Base-by-base conservation (phyloP, 805 yeast species). In the Ogataea salicorniae region DNA sequence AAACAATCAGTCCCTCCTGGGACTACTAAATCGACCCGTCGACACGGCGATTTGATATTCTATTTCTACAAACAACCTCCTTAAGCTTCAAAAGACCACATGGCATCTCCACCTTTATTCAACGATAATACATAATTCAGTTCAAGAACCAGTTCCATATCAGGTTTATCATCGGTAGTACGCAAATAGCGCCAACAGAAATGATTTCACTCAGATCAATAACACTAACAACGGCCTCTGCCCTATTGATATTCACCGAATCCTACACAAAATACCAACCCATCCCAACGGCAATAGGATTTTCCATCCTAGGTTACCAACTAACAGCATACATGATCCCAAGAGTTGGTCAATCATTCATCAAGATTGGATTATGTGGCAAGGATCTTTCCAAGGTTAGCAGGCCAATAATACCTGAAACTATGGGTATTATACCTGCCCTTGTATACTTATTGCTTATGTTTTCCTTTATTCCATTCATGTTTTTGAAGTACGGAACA, bases 391-490 rank as follows among this genome's bases (percentile, higher is more conserved):
- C 90, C 39, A 94, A 94, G 63, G 65, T 63, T n/a, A 80, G 79
- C n/a, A 72, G 66, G 38, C 95, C 95, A 0, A 72, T 81, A 2
- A 75, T 89, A 9, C 94, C 99, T 1, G 99, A 94, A 68, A 79
- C 95, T 0, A 82, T 92, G 73, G 99, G 99, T n/a, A 84, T 89
- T 2, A 84, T 92, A 0, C 78, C 89, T 5, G 94, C 96, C 0
- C 74, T 86, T 4, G 82, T 90, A 0, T 90, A 91, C 62, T 65
- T 94, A 46, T 81, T 90, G 53, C 65, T 87, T 38, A 84, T 94
- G 87, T 78, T 89, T 58, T 75, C 85, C 53, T 84, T 88, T 64
- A 87, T 92, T 37, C 99, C 99, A 33, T 87, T 89, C 61, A 69
- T 90, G 62, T 92, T 92, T 62, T 83, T 81, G 72, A 84, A 83